Base-by-base conservation (phyloP, 1,284 basidiomycete genomes). In the Cryptococcus sp. region DNA sequence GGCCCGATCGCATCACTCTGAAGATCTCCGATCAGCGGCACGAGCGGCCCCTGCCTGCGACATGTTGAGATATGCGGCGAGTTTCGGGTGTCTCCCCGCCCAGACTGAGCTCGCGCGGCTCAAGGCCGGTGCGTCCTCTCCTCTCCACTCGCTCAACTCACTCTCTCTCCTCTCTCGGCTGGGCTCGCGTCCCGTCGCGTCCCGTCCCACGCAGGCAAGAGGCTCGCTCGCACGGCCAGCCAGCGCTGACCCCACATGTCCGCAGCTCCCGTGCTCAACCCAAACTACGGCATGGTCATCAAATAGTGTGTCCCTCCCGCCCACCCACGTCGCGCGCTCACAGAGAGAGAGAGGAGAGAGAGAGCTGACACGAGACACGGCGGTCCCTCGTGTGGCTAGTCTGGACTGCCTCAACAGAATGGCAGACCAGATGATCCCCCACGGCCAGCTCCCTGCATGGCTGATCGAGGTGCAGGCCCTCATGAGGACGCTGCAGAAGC, bases 381-480 rank as follows among this genome's bases (percentile, higher is more conserved):
- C 7, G 18, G 16, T 18, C 15, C 38, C 7, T 5, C 24, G n/a
- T 33, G 18, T n/a, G 21, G 7, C 13, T 52, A 70, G 68, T 46
- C 63, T 71, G n/a, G 68, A 71, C 52, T 64, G 60, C 36, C 50
- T 72, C 40, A 69, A 72, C 51, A 39, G 59, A 13, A 46, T 65
- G 11, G 68, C 70, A 46, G 70, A 72, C 38, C 55, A 55, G 12
- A 36, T 64, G 12, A 53, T 67, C n/a, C 47, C 58, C n/a, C 50
- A 54, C 2, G 55, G 62, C 18, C 67, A 64, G 2, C 61, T 70
- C 7, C 56, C 58, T 42, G 43, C 54, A 13, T 72, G 70, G 70
- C 50, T 72, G 28, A 56, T 69, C 4, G 70, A 72, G 53, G 66
- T 72, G 5, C 68, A 69, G 53, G 49, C 50, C 5, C 62, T 72